phyloP scores from a whole-genome alignment of 2,329 filamentous ascomycete species.

The Cercospora sojina region DNA sequence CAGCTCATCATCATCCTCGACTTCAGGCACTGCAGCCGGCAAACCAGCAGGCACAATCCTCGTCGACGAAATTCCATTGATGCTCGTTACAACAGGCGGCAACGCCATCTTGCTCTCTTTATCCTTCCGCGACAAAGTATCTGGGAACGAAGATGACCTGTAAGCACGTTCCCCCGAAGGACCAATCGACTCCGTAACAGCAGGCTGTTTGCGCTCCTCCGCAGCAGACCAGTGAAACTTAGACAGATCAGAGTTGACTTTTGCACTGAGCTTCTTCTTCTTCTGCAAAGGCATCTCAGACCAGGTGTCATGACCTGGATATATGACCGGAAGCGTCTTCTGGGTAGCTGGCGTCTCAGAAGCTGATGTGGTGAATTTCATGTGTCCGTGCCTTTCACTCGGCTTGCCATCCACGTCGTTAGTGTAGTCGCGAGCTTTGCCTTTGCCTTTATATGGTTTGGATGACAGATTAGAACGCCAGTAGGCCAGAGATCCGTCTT shows the following conservation, averaged over 20 bases:
- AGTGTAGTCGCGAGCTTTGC: background rate
- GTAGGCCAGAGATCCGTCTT: background rate
- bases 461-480: background rate
- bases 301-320: slow-evolving; percentile 19
- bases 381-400: background rate
- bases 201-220: slow-evolving; percentile 6
- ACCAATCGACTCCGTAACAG: slow-evolving; percentile 6
- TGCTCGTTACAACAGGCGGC: background rate
- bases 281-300: slow-evolving; percentile 6
- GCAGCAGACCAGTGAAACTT: slow-evolving; percentile 13
- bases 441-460: slow-evolving; percentile 1
- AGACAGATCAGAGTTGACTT: slow-evolving; percentile 10
- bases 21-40: slow-evolving; percentile 3
- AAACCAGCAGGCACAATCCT: slow-evolving; percentile 8
- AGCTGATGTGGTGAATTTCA: background rate
- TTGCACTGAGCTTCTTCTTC: slow-evolving; percentile 12
- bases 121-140: background rate
- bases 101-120: background rate
- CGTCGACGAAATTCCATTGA: background rate
- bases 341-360: background rate
- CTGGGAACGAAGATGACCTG: background rate
- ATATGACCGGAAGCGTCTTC: background rate
- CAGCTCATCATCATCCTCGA: slow-evolving; percentile 1
- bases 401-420: background rate
- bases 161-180: slow-evolving; percentile 11